A percentile compares a stretch with the other conserved stretches of the same genome.
Evolutionary conservation across 1,284 basidiomycete genomes (phyloP).

Genomic region (Quambalaria eucalypti): DNA sequence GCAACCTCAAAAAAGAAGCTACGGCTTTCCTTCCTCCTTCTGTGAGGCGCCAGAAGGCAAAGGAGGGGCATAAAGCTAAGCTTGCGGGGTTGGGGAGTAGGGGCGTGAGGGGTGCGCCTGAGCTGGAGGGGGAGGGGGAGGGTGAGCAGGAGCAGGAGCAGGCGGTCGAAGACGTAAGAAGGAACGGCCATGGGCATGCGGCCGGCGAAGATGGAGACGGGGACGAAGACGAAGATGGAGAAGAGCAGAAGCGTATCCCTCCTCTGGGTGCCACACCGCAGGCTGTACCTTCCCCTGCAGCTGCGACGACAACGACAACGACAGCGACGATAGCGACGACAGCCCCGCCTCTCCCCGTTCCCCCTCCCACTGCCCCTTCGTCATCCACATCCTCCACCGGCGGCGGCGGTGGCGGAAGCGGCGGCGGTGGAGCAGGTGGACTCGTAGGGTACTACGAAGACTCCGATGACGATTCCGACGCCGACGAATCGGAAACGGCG

Average conservation of each 20-base stretch:
- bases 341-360: neutral
- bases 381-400: neutral
- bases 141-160: neutral
- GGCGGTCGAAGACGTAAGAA: neutral
- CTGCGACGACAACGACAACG: neutral
- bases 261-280: neutral
- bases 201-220: neutral
- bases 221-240: conserved; percentile 2
- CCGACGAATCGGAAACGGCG: neutral
- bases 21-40: conserved; percentile 40
- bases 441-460: neutral
- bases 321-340: neutral
- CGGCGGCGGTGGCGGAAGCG: neutral
- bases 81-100: conserved; percentile 26
- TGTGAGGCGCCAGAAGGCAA: conserved; percentile 28
- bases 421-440: neutral
- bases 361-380: neutral
- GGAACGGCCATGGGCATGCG: neutral
- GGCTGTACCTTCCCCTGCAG: neutral
- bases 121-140: conserved; percentile 4
- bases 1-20: conserved; percentile 38
- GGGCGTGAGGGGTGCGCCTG: conserved; percentile 26
- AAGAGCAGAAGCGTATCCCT: neutral
- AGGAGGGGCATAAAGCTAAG: conserved; percentile 18
- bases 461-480: neutral